These are phyloP conservation scores for Amanita exitialis DNA, from an alignment of 768 basidiomycete genomes.

Conservation along the genomic window DNA sequence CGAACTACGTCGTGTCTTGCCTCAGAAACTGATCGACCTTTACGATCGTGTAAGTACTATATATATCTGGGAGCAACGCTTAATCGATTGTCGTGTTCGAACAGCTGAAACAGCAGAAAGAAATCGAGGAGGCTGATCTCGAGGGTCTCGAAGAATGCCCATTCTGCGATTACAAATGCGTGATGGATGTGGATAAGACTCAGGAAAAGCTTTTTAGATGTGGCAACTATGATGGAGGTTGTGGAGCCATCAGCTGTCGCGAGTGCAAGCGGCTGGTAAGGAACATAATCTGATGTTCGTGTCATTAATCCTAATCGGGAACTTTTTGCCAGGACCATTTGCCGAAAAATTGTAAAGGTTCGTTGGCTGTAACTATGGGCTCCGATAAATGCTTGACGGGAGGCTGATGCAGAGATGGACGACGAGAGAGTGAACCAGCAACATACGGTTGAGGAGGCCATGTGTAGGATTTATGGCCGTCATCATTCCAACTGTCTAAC, in stretches of 20 bases:
- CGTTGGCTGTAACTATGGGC: slow-evolving; percentile 14
- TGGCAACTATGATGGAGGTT: slow-evolving; percentile 56
- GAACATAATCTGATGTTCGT: slow-evolving; percentile 4
- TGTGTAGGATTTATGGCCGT: slow-evolving; percentile 46
- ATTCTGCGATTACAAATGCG: slow-evolving; percentile 78
- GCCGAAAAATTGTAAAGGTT: slow-evolving; percentile 74
- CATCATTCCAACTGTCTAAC: background rate
- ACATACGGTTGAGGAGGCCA: slow-evolving; percentile 85
- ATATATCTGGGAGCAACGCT: background rate
- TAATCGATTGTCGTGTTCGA: background rate
- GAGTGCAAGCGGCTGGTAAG: slow-evolving; percentile 64
- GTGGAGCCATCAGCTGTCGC: slow-evolving; percentile 70
- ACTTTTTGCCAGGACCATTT: slow-evolving; percentile 58
- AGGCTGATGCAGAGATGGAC: slow-evolving; percentile 46
- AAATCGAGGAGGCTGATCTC: slow-evolving; percentile 68
- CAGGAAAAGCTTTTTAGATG: slow-evolving; percentile 55
- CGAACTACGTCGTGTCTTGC: slow-evolving; percentile 60
- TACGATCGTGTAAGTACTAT: slow-evolving; percentile 41
- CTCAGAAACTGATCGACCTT: slow-evolving; percentile 53
- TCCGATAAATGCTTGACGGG: background rate
- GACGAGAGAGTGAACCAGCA: slow-evolving; percentile 66
- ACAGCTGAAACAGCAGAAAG: slow-evolving; percentile 62
- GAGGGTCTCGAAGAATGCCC: slow-evolving; percentile 86
- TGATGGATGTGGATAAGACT: slow-evolving; percentile 48
- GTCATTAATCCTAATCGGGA: background rate